Conservation (phyloP, 352 stramenopile genomes). For the Pythium myriotylum region DNA sequence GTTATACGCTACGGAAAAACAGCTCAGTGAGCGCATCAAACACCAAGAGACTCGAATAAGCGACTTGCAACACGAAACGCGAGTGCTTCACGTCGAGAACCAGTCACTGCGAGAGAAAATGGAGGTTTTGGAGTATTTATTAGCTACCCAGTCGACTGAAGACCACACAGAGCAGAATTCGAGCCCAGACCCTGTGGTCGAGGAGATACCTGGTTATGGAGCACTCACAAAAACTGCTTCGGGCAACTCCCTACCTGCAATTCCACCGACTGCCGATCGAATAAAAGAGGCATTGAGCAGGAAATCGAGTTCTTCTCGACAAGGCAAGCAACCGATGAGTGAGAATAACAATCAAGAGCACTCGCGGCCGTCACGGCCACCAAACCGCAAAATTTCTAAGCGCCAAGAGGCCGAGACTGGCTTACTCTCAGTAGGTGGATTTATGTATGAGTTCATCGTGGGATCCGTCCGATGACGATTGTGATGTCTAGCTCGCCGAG, state of each 20-base stretch:
- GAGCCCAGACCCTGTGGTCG: slow-evolving; percentile 12
- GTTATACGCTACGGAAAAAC: slow-evolving; percentile 49
- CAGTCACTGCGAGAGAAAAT: slow-evolving; percentile 58
- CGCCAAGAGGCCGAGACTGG: slow-evolving; percentile 32
- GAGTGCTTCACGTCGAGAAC: slow-evolving; percentile 56
- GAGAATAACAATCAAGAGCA: slow-evolving; percentile 17
- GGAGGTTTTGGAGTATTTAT: slow-evolving; percentile 60
- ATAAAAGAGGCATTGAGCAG: slow-evolving; percentile 25
- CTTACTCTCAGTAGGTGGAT: slow-evolving; percentile 41
- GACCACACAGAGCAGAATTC: not conserved
- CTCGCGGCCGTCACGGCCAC: not conserved
- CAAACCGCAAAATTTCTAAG: slow-evolving; percentile 6
- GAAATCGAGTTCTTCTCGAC: not conserved
- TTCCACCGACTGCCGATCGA: slow-evolving; percentile 23
- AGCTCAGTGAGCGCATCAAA: slow-evolving; percentile 31
- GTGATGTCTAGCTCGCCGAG: slow-evolving; percentile 46
- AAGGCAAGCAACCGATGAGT: not conserved
- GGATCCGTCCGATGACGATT: no score
- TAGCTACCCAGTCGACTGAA: slow-evolving; percentile 17
- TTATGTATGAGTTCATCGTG: no score
- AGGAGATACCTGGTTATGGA: slow-evolving; percentile 46
- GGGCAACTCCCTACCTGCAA: slow-evolving; percentile 7
- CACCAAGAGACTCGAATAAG: slow-evolving; percentile 29
- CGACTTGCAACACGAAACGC: slow-evolving; percentile 38
- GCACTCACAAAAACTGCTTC: slow-evolving; percentile 17